Evolutionary conservation across 306 rosid genomes (phyloP).

Genomic region (cucumber (Cucumis sativus)): Cucumber_9930_V3 NC_026655.2:16002501-16003000

Average conservation of each 20-base stretch:
- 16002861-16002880: slow-evolving; percentile 72
- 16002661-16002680: slow-evolving; percentile 17
- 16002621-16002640: slow-evolving; percentile 47
- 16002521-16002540: background rate
- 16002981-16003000: background rate
- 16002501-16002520: background rate
- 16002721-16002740: slow-evolving; percentile 12
- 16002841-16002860: slow-evolving; percentile 32
- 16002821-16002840: slow-evolving; percentile 12
- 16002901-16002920: slow-evolving; percentile 82
- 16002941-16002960: slow-evolving; percentile 25
- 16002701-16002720: slow-evolving; percentile 7
- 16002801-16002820: slow-evolving; percentile 4
- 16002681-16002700: slow-evolving; percentile 23
- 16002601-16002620: slow-evolving; percentile 76
- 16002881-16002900: slow-evolving; percentile 76
- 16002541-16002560: slow-evolving; percentile 24
- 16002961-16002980: background rate
- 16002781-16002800: slow-evolving; percentile 8
- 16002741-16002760: slow-evolving; percentile 20
- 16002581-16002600: slow-evolving; percentile 64
- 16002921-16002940: slow-evolving; percentile 78
- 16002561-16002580: slow-evolving; percentile 66
- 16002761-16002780: slow-evolving; percentile 9
- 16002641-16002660: slow-evolving; percentile 26